phyloP scores from a whole-genome alignment of 164 flowering plant species.

The Vitis rupestris region DNA sequence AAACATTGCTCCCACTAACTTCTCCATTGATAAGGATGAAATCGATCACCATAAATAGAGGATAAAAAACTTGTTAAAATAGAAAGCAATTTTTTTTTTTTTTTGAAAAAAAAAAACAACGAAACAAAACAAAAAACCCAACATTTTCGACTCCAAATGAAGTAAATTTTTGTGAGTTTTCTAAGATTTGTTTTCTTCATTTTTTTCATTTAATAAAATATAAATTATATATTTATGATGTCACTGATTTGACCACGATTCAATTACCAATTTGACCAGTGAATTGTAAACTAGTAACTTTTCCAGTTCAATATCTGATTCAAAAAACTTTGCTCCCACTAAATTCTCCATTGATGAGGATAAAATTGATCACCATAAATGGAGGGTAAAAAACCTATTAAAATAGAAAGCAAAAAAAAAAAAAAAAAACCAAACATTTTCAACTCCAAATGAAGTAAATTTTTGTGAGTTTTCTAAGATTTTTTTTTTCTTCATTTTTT shows the following conservation, averaged over 20 bases:
- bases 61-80: conserved; percentile 70
- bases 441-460: not conserved
- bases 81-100: not conserved
- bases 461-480: not conserved
- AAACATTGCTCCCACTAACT: conserved; percentile 38
- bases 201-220: not conserved
- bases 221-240: not conserved
- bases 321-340: not conserved
- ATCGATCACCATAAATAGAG: conserved; percentile 88
- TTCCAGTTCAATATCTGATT: no score
- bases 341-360: conserved; percentile 95
- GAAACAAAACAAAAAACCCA: not conserved
- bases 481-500: no score
- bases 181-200: not conserved
- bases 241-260: no score
- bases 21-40: conserved; percentile 90
- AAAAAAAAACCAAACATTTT: no score
- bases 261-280: no score
- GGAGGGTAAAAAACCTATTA: conserved; percentile 82
- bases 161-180: no score
- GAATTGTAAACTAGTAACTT: no score
- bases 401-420: not conserved
- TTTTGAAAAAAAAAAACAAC: not conserved
- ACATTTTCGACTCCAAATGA: not conserved
- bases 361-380: conserved; percentile 90